Percentiles rank a stretch among this genome's conserved stretches.
Conservation (phyloP, 495 filamentous ascomycete genomes). For the Pseudoneurospora amorphoporcata region DNA sequence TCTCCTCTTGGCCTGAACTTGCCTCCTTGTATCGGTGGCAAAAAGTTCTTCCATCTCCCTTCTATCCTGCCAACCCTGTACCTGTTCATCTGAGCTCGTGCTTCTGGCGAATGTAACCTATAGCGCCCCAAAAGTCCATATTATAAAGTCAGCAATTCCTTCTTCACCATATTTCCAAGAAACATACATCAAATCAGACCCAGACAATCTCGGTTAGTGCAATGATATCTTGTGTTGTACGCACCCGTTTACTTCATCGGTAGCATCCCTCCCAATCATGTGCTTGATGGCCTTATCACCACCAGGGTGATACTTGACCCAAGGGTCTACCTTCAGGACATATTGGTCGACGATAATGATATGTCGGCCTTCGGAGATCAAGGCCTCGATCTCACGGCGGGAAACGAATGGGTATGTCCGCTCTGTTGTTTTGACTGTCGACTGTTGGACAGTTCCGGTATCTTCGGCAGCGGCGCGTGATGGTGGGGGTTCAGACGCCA, state of each 20-base stretch:
- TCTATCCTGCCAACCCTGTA: slow-evolving; percentile 81
- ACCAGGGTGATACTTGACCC: slow-evolving; percentile 82
- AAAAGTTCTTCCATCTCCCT: slow-evolving; percentile 78
- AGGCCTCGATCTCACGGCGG: slow-evolving; percentile 69
- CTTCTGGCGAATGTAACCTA: slow-evolving; percentile 77
- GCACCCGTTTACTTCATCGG: slow-evolving; percentile 87
- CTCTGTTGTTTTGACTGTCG: slow-evolving; percentile 19
- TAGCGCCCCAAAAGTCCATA: background rate
- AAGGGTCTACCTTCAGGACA: slow-evolving; percentile 80
- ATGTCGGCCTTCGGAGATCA: slow-evolving; percentile 77
- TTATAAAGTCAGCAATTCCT: background rate
- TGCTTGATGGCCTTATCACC: slow-evolving; percentile 88
- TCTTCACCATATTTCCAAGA: background rate
- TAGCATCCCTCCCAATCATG: slow-evolving; percentile 94
- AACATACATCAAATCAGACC: background rate
- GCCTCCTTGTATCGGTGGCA: slow-evolving; percentile 89
- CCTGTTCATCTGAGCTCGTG: slow-evolving; percentile 62
- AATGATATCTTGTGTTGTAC: slow-evolving; percentile 24
- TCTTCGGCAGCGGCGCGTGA: background rate
- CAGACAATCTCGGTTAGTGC: background rate
- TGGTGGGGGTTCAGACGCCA: background rate
- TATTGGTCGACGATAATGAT: slow-evolving; percentile 72
- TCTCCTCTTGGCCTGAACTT: slow-evolving; percentile 49
- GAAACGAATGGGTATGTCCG: slow-evolving; percentile 39
- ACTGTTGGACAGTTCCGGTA: background rate